These are phyloP conservation scores for Exophiala alcalophila DNA, from an alignment of 2,329 filamentous ascomycete species.

Conservation along the genomic window DNA sequence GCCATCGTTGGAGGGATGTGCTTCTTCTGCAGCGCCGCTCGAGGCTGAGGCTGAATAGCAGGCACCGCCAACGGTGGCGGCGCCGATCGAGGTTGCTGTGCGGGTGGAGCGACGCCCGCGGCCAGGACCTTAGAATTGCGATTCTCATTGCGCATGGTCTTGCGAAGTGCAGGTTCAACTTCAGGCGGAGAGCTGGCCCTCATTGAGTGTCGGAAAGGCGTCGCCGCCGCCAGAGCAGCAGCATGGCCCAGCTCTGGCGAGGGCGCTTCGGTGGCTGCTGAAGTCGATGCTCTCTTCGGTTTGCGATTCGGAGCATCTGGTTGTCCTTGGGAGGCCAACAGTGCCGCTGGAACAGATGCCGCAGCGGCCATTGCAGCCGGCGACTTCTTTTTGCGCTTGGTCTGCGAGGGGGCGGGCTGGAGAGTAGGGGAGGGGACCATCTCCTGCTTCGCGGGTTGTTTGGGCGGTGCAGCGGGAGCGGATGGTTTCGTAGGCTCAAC, in stretches of 20 bases:
- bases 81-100: conserved; percentile 6
- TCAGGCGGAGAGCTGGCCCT: conserved; percentile 16
- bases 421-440: not conserved
- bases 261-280: conserved; percentile 5
- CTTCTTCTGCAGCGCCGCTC: conserved; percentile 38
- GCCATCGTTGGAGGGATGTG: conserved; percentile 32
- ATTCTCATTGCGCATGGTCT: conserved; percentile 24
- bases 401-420: conserved; percentile 5
- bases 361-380: conserved; percentile 18
- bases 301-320: conserved; percentile 10
- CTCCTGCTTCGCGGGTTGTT: conserved; percentile 2
- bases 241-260: conserved; percentile 9
- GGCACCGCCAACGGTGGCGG: conserved; percentile 12
- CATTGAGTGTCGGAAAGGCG: conserved; percentile 28
- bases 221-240: conserved; percentile 9
- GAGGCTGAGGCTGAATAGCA: conserved; percentile 23
- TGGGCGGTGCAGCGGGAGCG: not conserved
- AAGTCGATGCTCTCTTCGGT: conserved; percentile 11
- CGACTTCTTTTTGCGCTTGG: conserved; percentile 22
- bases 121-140: conserved; percentile 9
- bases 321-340: conserved; percentile 4
- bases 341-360: conserved; percentile 18
- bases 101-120: not conserved
- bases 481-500: not conserved
- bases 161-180: conserved; percentile 19